Evolutionary conservation across 441 rosid species (phyloP).

Genomic region (Melastoma candidum): DNA sequence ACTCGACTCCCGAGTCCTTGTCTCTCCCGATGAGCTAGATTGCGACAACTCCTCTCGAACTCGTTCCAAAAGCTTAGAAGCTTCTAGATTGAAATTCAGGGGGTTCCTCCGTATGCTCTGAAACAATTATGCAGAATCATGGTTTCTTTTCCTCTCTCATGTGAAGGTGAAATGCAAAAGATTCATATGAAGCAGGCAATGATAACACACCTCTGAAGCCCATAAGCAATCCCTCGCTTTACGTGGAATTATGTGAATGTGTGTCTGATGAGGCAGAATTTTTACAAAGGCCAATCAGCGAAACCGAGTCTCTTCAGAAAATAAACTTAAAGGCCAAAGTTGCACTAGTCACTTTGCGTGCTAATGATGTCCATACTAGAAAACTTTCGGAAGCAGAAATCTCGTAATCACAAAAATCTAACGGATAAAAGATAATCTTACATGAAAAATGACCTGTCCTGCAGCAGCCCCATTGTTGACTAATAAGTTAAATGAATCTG

Average conservation of each 20-base stretch:
- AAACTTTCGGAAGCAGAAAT: neutral
- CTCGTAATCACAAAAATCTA: neutral
- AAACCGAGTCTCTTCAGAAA: neutral
- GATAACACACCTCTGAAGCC: constrained; percentile 65
- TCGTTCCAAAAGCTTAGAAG: constrained; percentile 35
- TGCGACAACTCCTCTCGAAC: constrained; percentile 47
- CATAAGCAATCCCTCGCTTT: constrained; percentile 74
- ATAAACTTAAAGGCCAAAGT: constrained; percentile 1
- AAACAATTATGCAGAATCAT: constrained; percentile 12
- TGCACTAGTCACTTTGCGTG: neutral
- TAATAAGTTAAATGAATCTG: constrained; percentile 90
- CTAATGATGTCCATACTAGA: too few relatives aligned
- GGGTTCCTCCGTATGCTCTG: constrained; percentile 62
- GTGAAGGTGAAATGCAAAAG: constrained; percentile 2
- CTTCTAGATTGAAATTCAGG: constrained; percentile 45
- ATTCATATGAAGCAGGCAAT: constrained; percentile 4
- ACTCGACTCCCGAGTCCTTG: constrained; percentile 41
- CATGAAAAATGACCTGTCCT: constrained; percentile 92
- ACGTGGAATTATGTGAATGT: constrained; percentile 89
- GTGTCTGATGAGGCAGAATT: constrained; percentile 38
- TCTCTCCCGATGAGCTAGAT: constrained; percentile 24
- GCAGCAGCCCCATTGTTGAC: constrained; percentile 93
- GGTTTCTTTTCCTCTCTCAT: neutral
- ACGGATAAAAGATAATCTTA: constrained; percentile 22
- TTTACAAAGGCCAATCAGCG: neutral